Conservation (phyloP, 1,284 basidiomycete genomes). For the Anthracocystis panici-leucophaei region DNA sequence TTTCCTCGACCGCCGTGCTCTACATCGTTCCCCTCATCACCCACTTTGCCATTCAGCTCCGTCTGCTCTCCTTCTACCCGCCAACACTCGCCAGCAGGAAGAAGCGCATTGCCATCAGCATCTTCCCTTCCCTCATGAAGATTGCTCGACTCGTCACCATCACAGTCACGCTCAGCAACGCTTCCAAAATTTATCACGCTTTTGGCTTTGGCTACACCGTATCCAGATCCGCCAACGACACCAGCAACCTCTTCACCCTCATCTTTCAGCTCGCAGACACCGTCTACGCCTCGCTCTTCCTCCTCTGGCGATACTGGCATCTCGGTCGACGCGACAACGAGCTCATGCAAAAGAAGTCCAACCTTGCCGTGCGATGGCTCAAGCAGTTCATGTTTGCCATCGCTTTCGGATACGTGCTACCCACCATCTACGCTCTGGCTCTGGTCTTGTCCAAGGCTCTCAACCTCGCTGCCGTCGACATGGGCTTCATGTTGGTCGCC, state of each 20-base stretch:
- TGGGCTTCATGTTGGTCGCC: constrained; percentile 57
- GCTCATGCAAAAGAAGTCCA: constrained; percentile 38
- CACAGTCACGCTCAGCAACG: constrained; percentile 33
- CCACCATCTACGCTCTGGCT: constrained; percentile 45
- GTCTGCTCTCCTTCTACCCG: constrained; percentile 53
- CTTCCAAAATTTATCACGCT: constrained; percentile 9
- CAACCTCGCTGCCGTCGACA: constrained; percentile 23
- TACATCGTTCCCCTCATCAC: constrained; percentile 54
- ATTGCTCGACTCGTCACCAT: constrained; percentile 44
- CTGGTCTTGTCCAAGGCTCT: constrained; percentile 40
- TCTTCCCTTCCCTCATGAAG: constrained; percentile 45
- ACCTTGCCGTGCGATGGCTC: constrained; percentile 14
- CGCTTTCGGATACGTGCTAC: constrained; percentile 47
- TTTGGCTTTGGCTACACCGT: constrained; percentile 30
- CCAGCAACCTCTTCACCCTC: constrained; percentile 38
- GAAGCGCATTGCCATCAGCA: constrained; percentile 43
- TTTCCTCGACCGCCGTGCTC: constrained; percentile 47
- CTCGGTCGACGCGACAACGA: constrained; percentile 46
- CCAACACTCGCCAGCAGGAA: constrained; percentile 35
- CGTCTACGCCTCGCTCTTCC: constrained; percentile 40
- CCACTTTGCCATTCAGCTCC: constrained; percentile 50
- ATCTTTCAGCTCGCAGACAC: constrained; percentile 51
- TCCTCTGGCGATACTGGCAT: constrained; percentile 50
- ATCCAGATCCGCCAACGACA: constrained; percentile 31
- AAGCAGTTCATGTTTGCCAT: constrained; percentile 48